Evolutionary conservation across 2,329 filamentous ascomycete genomes (phyloP).

Genomic region (Trichophaea hybrida): DNA sequence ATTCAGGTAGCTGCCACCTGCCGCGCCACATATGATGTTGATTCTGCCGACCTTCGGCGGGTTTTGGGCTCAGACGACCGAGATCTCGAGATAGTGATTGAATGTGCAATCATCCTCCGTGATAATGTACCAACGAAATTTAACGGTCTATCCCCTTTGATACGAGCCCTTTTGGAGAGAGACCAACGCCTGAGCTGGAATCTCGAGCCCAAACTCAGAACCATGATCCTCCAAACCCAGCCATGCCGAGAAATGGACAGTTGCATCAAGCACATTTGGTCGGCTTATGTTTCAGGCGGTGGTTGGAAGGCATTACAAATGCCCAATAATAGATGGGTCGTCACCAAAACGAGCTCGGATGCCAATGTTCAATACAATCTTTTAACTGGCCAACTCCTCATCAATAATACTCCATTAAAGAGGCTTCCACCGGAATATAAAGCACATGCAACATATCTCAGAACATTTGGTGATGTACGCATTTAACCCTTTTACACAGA

Average conservation of each 20-base stretch:
- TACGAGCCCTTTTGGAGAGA: not conserved
- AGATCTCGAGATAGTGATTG: constrained; percentile 30
- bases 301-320: constrained; percentile 25
- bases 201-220: not conserved
- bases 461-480: constrained; percentile 38
- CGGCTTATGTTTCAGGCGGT: constrained; percentile 24
- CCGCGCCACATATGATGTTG: constrained; percentile 26
- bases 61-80: constrained; percentile 25
- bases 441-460: constrained; percentile 31
- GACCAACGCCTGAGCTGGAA: not conserved
- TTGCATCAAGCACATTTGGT: constrained; percentile 26
- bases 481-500: too few species aligned
- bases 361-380: constrained; percentile 37
- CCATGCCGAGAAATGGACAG: constrained; percentile 22
- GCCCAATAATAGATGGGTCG: constrained; percentile 29
- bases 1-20: constrained; percentile 22
- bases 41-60: constrained; percentile 21
- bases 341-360: constrained; percentile 19
- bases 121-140: constrained; percentile 26
- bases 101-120: constrained; percentile 32
- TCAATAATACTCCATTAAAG: constrained; percentile 39
- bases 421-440: constrained; percentile 38
- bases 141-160: constrained; percentile 10
- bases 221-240: constrained; percentile 6
- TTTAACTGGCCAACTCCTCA: constrained; percentile 39